Percentiles rank a stretch among this genome's conserved stretches.
phyloP scores from a whole-genome alignment of 257 asterid species.

The Plantago major region DNA sequence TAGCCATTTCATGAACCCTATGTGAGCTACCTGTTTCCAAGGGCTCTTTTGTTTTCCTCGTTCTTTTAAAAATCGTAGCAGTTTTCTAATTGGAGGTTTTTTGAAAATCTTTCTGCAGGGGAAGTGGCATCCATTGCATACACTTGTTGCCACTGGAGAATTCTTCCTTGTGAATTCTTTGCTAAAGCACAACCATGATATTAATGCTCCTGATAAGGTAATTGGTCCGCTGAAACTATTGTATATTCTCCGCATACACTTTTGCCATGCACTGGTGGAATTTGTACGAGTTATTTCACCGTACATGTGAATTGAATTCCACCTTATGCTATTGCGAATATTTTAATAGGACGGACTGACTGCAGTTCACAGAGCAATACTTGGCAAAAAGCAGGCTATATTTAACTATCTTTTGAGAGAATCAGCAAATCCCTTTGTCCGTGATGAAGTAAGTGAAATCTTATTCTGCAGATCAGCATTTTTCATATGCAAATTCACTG shows the following conservation, averaged over 20 bases:
- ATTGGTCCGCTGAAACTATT: neutral
- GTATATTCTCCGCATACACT: slow-evolving; percentile 2
- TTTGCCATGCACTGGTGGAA: slow-evolving; percentile 12
- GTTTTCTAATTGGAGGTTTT: slow-evolving; percentile 17
- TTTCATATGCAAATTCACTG: slow-evolving; percentile 5
- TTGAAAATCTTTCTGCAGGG: slow-evolving; percentile 39
- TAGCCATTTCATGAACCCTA: too few species aligned
- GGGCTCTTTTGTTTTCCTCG: too few species aligned
- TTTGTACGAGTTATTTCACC: neutral
- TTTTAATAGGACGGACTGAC: slow-evolving; percentile 69
- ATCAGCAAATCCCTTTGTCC: slow-evolving; percentile 75
- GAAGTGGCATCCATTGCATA: slow-evolving; percentile 90
- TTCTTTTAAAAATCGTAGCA: neutral
- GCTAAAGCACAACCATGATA: slow-evolving; percentile 66
- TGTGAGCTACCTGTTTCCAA: too few species aligned
- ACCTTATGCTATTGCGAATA: slow-evolving; percentile 6
- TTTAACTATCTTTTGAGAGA: slow-evolving; percentile 84
- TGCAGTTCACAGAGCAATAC: slow-evolving; percentile 84
- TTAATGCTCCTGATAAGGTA: slow-evolving; percentile 77
- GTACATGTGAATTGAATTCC: slow-evolving; percentile 15
- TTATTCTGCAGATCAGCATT: slow-evolving; percentile 15
- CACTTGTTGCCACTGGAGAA: slow-evolving; percentile 89
- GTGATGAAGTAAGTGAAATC: slow-evolving; percentile 59
- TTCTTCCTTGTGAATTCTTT: slow-evolving; percentile 64
- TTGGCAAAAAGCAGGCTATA: slow-evolving; percentile 81